These are phyloP conservation scores for Anisodus acutangulus DNA, from an alignment of 257 asterid genomes.

Conservation along the genomic window DNA sequence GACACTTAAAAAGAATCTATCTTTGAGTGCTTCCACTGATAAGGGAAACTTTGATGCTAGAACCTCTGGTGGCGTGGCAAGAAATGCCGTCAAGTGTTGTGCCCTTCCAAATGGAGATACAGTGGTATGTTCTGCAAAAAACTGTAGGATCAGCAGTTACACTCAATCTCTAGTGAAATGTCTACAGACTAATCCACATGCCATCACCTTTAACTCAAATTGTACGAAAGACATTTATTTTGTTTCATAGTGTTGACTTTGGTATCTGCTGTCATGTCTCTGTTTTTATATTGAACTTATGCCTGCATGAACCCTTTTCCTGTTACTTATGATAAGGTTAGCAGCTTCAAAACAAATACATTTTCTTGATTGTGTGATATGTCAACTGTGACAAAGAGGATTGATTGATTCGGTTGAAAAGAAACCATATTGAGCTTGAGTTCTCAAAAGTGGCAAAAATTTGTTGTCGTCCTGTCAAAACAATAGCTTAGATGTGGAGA, in stretches of 20 bases:
- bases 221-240: background rate
- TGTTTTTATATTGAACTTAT: background rate
- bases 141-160: background rate
- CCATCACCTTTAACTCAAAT: conserved; percentile 11
- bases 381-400: conserved; percentile 20
- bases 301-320: conserved; percentile 18
- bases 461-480: conserved; percentile 1
- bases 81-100: conserved; percentile 83
- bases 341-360: conserved; percentile 5
- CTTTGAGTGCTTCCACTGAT: conserved; percentile 69
- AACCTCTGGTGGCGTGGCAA: conserved; percentile 89
- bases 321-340: background rate
- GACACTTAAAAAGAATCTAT: conserved; percentile 42
- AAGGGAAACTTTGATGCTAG: conserved; percentile 78
- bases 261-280: conserved; percentile 19
- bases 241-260: conserved; percentile 13
- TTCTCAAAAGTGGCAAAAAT: background rate
- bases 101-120: conserved; percentile 91
- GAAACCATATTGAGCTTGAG: background rate
- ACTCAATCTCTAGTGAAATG: background rate
- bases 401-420: background rate
- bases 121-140: conserved; percentile 75
- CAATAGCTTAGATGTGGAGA: conserved; percentile 8
- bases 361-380: conserved; percentile 2
- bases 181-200: background rate